Percentiles rank a stretch among this genome's conserved stretches.
phyloP scores from a whole-genome alignment of 495 filamentous ascomycete species.

The Jackrogersella multiformis region DNA sequence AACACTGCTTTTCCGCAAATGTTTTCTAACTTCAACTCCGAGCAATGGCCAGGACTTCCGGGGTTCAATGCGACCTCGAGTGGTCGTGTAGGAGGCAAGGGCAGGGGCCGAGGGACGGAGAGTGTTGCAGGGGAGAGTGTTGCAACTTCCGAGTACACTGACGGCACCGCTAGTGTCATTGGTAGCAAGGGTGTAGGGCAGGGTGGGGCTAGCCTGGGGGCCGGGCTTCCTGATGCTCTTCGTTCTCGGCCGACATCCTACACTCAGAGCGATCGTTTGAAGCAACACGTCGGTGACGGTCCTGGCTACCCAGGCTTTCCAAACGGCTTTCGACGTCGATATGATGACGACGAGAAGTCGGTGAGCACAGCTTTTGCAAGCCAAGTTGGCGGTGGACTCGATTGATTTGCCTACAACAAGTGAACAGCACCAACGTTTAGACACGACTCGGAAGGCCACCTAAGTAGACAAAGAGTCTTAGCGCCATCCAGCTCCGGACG shows the following conservation, averaged over 20 bases:
- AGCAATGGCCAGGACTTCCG: slow-evolving; percentile 86
- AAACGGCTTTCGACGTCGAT: slow-evolving; percentile 82
- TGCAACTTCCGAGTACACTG: slow-evolving; percentile 85
- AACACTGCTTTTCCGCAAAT: slow-evolving; percentile 87
- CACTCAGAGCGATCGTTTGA: slow-evolving; percentile 69
- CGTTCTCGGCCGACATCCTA: slow-evolving; percentile 56
- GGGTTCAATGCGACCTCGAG: slow-evolving; percentile 70
- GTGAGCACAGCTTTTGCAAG: slow-evolving; percentile 96
- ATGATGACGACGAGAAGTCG: slow-evolving; percentile 94
- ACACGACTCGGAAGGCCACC: slow-evolving; percentile 12
- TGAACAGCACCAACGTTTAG: slow-evolving; percentile 17
- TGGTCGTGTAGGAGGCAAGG: slow-evolving; percentile 58
- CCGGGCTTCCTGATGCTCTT: slow-evolving; percentile 76
- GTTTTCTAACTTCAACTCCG: slow-evolving; percentile 89
- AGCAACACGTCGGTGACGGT: slow-evolving; percentile 88
- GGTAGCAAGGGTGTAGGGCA: slow-evolving; percentile 73
- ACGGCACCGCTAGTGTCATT: slow-evolving; percentile 78
- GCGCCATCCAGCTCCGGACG: neutral
- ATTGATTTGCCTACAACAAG: slow-evolving; percentile 66
- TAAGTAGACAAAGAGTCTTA: slow-evolving; percentile 2
- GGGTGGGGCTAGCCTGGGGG: slow-evolving; percentile 80
- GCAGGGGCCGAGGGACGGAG: slow-evolving; percentile 69
- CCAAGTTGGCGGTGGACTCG: slow-evolving; percentile 89
- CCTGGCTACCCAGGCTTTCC: slow-evolving; percentile 62
- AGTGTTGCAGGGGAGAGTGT: slow-evolving; percentile 91